Base-by-base conservation (phyloP, 805 yeast genomes). In the Candida rishiriensis region DNA sequence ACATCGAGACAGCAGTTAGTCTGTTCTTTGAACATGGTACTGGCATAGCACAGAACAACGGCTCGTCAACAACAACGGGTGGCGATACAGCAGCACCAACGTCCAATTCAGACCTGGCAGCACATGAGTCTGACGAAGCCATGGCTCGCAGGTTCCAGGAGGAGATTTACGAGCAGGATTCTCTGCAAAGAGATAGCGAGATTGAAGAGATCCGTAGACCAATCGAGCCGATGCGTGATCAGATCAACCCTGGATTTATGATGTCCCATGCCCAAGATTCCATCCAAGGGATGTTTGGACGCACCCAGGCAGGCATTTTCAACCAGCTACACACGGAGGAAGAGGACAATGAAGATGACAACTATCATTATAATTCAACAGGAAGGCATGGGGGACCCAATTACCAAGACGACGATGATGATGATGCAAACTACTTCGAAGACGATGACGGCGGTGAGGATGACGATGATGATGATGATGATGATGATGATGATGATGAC, bases 1-100 rank as follows among this genome's bases (percentile, higher is more conserved):
- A 88, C 60, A 60, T 91, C 30, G 96, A 90, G 45, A 76, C 80
- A 16, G 98, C 99, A 0, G 86, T 93, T 8, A 79, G 88, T 12
- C 69, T 93, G 36, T 93, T 69, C 63, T 83, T 85, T 66, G 98
- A 93, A 52, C 76, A 75, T 52, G 82, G 82, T 26, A 50, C 65
- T 8, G 64, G 71, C 44, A 63, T 38, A 13, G 48, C 40, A 30
- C 16, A 41, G 31, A 10, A 26, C 34, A 13, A 11, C 17, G 36
- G 30, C 17, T 30, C 18, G 36, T 26, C 69, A 38, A 42, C 29
- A 36, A 38, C 12, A 34, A 37, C 33, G 48, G 46, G 6, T 38
- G 35, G 3, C 38, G 30, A 31, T 26, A 8, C 28, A 29, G 21
- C 14, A 13, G 38, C 48, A 10, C 52, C 43, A 32, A 26, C 38